Conservation (phyloP, 768 basidiomycete species). For the Mycena leptocephala region DNA sequence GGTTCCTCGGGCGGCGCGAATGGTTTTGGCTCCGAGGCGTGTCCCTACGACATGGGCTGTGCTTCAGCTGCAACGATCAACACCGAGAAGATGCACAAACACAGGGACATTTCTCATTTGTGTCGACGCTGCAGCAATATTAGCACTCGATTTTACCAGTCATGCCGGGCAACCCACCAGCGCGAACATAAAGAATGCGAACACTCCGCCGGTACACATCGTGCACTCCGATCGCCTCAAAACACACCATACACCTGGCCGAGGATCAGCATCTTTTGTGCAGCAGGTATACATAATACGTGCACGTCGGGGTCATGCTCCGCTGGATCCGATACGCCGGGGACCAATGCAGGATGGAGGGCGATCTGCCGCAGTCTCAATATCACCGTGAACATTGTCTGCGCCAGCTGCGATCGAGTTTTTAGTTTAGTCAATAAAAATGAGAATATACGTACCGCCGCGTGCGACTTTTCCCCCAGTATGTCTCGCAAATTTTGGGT, state of each 20-base stretch:
- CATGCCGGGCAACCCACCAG: background rate
- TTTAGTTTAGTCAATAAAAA: background rate
- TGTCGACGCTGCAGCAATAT: background rate
- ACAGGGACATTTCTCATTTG: background rate
- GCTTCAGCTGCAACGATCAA: background rate
- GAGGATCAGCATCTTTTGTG: background rate
- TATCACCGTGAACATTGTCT: background rate
- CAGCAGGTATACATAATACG: background rate
- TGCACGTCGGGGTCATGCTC: too few species aligned
- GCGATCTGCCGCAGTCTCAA: background rate
- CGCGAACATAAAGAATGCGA: background rate
- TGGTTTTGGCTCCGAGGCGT: background rate
- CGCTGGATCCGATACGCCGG: too few species aligned
- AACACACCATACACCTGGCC: background rate
- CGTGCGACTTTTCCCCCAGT: too few species aligned
- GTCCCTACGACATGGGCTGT: background rate
- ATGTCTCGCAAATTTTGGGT: background rate
- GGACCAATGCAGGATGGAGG: background rate
- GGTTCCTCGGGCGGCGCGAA: background rate
- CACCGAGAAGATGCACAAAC: background rate
- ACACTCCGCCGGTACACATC: background rate
- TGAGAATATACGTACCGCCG: background rate
- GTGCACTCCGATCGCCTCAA: background rate
- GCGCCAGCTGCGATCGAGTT: background rate
- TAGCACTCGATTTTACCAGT: background rate